Base-by-base conservation (phyloP, 2,329 filamentous ascomycete species). In the Stemphylium vesicarium region DNA sequence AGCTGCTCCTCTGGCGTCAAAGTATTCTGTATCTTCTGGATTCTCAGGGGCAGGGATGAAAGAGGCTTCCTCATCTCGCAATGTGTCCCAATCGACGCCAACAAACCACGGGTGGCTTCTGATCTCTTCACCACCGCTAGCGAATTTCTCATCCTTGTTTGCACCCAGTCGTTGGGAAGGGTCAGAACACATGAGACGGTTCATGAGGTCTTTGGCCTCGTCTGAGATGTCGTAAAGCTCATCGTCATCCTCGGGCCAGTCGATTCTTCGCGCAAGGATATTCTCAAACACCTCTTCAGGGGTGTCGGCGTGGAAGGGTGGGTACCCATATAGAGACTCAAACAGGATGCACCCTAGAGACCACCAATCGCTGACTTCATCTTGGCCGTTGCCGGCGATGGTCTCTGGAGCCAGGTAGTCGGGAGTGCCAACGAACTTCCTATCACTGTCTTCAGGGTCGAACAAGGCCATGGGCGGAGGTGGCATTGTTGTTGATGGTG, bases 351-450 rank as follows among this genome's bases (percentile, higher is more conserved):
- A 99, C 0, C 95, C 95, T n/a, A 99, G 84, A 18, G 95, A 98
- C 95, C 95, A 99, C 95, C 95, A 99, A 86, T 99, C 95, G 72
- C 95, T 98, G 64, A 94, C 95, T 75, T 98, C 94, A 70, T 99
- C 95, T 75, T 99, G 95, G 1, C 94, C 92, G 63, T 92, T 88
- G 44, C 96, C 95, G 62, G 92, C 93, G 71, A 99, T 96, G 0
- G 96, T 99, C 73, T 99, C 96, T 0, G 95, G 95, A 0, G 95
- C 95, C 12, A 99, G 84, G 72, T 99, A 99, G 75, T 99, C 95
- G 0, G 95, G 95, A 0, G 95, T 99, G 29, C 95, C 95, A 8
- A 99, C 95, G 67, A 99, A 99, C 35, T 92, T 88, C 49, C 95
- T 87, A 71, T 91, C 94, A 57, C 88, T 96, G 69, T 99, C 95